Conservation (phyloP, 2,329 filamentous ascomycete genomes). For the Penicillium sp. region DNA sequence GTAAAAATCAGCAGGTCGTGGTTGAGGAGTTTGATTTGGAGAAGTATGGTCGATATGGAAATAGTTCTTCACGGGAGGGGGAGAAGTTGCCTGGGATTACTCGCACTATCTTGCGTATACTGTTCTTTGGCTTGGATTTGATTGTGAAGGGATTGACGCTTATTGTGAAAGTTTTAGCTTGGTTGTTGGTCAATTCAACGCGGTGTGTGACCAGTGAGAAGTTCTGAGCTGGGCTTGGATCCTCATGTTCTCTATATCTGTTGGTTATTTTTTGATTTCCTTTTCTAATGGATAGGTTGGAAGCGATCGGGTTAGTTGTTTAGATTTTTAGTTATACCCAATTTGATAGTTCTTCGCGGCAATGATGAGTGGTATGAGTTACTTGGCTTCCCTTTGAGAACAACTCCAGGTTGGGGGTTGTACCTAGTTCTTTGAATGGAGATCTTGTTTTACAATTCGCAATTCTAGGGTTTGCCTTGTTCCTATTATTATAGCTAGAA, state of each 20-base stretch:
- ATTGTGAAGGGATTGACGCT: constrained; percentile 40
- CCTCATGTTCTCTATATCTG: not conserved
- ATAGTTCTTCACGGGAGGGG: constrained; percentile 37
- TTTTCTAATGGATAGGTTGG: not conserved
- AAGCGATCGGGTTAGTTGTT: constrained; percentile 2
- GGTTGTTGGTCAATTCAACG: constrained; percentile 42
- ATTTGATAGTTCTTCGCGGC: constrained; percentile 4
- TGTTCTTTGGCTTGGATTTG: constrained; percentile 42
- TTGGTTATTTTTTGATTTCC: not conserved
- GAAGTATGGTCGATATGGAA: constrained; percentile 44
- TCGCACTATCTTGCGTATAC: constrained; percentile 35
- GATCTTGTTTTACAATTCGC: too few relatives aligned
- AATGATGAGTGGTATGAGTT: not conserved
- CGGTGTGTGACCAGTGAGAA: constrained; percentile 45
- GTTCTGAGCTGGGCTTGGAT: constrained; percentile 32
- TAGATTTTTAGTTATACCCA: constrained; percentile 12
- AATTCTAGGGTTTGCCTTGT: too few relatives aligned
- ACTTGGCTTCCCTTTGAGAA: not conserved
- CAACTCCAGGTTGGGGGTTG: too few relatives aligned
- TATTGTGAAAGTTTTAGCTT: constrained; percentile 43
- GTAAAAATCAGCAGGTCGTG: constrained; percentile 35
- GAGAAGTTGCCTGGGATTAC: constrained; percentile 42
- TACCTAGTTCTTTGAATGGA: too few relatives aligned
- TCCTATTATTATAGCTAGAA: too few relatives aligned
- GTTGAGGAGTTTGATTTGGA: constrained; percentile 49